Evolutionary conservation across 2,329 filamentous ascomycete species (phyloP).

Genomic region (Neospermospora avenae): DNA sequence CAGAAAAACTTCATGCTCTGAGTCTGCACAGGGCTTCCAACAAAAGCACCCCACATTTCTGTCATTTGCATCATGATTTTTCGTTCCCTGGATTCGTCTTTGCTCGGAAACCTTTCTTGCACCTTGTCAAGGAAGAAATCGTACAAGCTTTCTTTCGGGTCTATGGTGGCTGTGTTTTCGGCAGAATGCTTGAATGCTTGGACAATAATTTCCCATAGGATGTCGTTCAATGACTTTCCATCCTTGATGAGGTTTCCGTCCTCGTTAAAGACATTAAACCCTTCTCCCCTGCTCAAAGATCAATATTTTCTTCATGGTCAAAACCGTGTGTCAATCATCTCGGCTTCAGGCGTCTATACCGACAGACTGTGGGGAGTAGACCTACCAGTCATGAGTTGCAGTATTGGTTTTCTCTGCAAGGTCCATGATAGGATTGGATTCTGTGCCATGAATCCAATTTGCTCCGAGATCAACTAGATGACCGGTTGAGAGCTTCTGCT

Average conservation of each 20-base stretch:
- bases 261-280: conserved; percentile 43
- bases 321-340: not conserved
- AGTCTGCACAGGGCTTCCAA: conserved; percentile 45
- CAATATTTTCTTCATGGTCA: not conserved
- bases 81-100: conserved; percentile 35
- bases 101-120: conserved; percentile 40
- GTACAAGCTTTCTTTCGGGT: conserved; percentile 45
- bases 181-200: conserved; percentile 53
- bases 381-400: conserved; percentile 40
- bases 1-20: conserved; percentile 57
- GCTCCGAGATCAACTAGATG: conserved; percentile 28
- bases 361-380: not conserved
- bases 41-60: conserved; percentile 49
- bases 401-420: conserved; percentile 49
- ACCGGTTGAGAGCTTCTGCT: conserved; percentile 27
- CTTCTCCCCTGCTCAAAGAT: conserved; percentile 38
- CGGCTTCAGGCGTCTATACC: too few species aligned
- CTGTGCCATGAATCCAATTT: conserved; percentile 36
- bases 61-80: conserved; percentile 40
- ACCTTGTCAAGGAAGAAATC: conserved; percentile 52
- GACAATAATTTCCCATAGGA: conserved; percentile 51
- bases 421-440: conserved; percentile 48
- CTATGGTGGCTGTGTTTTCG: conserved; percentile 46
- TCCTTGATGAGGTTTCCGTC: conserved; percentile 36
- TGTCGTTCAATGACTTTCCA: conserved; percentile 27